Evolutionary conservation across 805 yeast species (phyloP), one percentile per base, ranked within the genome.

Genomic region (Dipodascus geniculatus): DNA sequence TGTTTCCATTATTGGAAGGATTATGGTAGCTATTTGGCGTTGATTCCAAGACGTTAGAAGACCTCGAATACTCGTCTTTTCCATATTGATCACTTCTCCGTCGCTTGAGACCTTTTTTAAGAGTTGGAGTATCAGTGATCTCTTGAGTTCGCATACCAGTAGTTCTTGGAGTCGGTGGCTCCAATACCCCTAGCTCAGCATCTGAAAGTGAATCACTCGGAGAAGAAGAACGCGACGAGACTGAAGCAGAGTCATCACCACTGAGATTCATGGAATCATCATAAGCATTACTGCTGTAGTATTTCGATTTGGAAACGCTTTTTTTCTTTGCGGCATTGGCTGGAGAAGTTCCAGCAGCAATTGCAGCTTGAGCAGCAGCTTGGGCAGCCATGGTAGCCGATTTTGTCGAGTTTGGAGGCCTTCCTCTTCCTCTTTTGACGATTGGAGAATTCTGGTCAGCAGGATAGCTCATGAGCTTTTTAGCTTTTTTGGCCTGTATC

Each of bases 191-290:
- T 33, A 76, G 60, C 58, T 76, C 81, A 1, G 73, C 68, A 57
- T 79, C 83, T 14, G 81, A 76, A 71, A 76, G 68, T 57, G 77
- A 77, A 47, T 77, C 83, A 54, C 78, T 71, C 2, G 79, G 78
- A 1, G 81, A 76, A 4, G 82, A 76, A 2, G 74, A 65, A 2
- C 64, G 61, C 3, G 48, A 42, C 2, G 64, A 54, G 31, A 57
- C 51, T 11, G 51, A 33, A 3, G 51, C 54, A 20, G 59, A 54
- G 22, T 47, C 54, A 17, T 38, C 44, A 57, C 56, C 14, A 57
- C 57, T 50, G 52, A 55, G 48, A 44, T 48, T 20, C 31, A 49
- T n/a, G 23, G 52, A n/a, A 31, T 38, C 35, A 49, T 38, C 20
- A 38, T 38, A 38, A n/a, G 44, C 17, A 17, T 17, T 38, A 16